These are phyloP conservation scores for Boletus reticuloceps DNA, from an alignment of 768 basidiomycete genomes.

Conservation along the genomic window DNA sequence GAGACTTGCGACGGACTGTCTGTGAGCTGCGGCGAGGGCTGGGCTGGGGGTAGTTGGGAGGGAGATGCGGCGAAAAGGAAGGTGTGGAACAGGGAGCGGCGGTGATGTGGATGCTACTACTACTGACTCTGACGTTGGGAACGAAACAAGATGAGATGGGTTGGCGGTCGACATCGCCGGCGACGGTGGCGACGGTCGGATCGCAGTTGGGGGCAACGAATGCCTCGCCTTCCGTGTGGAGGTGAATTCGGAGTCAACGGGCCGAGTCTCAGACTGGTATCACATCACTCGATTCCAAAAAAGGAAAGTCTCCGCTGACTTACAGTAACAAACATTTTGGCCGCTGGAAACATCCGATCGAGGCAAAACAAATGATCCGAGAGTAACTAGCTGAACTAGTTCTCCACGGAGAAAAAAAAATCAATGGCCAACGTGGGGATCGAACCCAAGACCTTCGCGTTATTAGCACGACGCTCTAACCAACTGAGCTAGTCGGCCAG, in stretches of 20 bases:
- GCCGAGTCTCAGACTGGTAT: slow-evolving; percentile 21
- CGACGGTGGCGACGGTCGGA: slow-evolving; percentile 9
- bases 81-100: slow-evolving; percentile 42
- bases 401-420: background rate
- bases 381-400: no score
- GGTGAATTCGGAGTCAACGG: slow-evolving; percentile 12
- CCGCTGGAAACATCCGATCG: no score
- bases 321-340: no score
- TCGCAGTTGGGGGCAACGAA: slow-evolving; percentile 5
- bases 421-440: slow-evolving; percentile 66
- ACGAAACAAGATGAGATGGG: slow-evolving; percentile 23
- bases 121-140: slow-evolving; percentile 30
- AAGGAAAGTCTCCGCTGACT: background rate
- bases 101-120: slow-evolving; percentile 15
- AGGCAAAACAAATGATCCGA: no score
- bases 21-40: slow-evolving; percentile 33
- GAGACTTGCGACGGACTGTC: slow-evolving; percentile 68
- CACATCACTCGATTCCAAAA: slow-evolving; percentile 18
- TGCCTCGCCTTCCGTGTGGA: background rate
- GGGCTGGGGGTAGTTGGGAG: slow-evolving; percentile 51
- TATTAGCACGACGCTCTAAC: slow-evolving; percentile 36
- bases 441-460: slow-evolving; percentile 67
- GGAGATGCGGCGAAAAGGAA: slow-evolving; percentile 64
- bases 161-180: slow-evolving; percentile 19
- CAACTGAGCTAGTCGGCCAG: slow-evolving; percentile 33